phyloP scores from a whole-genome alignment of 306 rosid genomes.

The Gillenia trifoliata region DNA sequence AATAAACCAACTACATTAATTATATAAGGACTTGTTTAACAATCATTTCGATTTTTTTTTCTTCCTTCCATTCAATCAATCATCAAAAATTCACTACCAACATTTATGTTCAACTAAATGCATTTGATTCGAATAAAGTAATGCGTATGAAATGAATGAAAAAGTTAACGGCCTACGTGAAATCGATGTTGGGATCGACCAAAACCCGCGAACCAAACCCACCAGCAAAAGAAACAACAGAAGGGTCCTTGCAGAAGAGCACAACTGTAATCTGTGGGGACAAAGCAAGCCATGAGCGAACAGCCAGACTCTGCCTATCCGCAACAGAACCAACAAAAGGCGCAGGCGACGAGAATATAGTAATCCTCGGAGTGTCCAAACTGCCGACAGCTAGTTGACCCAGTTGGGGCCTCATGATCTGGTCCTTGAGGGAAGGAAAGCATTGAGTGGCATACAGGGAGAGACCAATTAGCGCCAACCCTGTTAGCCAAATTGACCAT shows the following conservation, averaged over 20 bases:
- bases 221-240: constrained; percentile 52
- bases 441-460: constrained; percentile 68
- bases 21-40: no score
- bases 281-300: constrained; percentile 84
- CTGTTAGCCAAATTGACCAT: constrained; percentile 80
- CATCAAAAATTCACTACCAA: neutral
- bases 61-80: neutral
- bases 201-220: constrained; percentile 57
- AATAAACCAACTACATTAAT: neutral
- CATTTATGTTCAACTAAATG: neutral
- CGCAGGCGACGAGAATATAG: constrained; percentile 72
- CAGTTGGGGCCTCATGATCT: constrained; percentile 17
- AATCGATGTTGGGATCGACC: constrained; percentile 67
- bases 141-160: neutral
- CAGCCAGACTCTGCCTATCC: constrained; percentile 54
- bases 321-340: constrained; percentile 56
- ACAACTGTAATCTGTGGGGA: constrained; percentile 51
- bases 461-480: constrained; percentile 53
- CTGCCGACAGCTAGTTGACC: constrained; percentile 12
- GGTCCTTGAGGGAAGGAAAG: constrained; percentile 48
- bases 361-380: constrained; percentile 35
- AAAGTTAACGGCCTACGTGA: constrained; percentile 54
- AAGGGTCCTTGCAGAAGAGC: constrained; percentile 62
- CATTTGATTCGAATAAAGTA: neutral
- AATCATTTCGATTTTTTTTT: neutral